phyloP scores from a whole-genome alignment of 306 rosid species.

The Malus sylvestris region DNA sequence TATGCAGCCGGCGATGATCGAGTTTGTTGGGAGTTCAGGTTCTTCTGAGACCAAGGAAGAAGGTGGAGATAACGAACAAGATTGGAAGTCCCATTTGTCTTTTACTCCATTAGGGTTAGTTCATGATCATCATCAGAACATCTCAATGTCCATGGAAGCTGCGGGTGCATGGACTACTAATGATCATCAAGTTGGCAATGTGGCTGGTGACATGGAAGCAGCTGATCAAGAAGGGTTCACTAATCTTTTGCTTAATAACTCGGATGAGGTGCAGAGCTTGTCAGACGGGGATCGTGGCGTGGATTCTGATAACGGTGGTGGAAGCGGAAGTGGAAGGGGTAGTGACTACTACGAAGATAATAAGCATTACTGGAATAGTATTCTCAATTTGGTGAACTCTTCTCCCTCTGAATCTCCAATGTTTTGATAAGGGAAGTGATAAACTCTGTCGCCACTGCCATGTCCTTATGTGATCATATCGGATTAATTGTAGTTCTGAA shows the following conservation, averaged over 20 bases:
- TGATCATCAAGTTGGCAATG: neutral
- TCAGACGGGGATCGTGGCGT: conserved; percentile 62
- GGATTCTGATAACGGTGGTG: conserved; percentile 40
- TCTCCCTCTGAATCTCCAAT: conserved; percentile 78
- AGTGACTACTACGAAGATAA: conserved; percentile 66
- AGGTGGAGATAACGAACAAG: neutral
- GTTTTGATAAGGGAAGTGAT: conserved; percentile 29
- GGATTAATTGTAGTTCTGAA: neutral
- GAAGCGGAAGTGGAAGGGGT: conserved; percentile 24
- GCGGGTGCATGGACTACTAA: conserved; percentile 30
- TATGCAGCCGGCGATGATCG: conserved; percentile 5
- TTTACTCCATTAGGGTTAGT: conserved; percentile 30
- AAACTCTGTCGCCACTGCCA: too few relatives aligned
- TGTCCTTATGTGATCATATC: neutral
- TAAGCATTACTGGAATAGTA: conserved; percentile 88
- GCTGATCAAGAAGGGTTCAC: conserved; percentile 73
- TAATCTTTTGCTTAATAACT: conserved; percentile 68
- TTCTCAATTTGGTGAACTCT: conserved; percentile 88
- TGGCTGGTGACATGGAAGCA: neutral
- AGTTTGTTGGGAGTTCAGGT: neutral
- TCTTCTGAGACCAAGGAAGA: neutral
- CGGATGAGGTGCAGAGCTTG: conserved; percentile 43
- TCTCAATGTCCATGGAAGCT: conserved; percentile 48
- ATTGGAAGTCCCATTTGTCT: conserved; percentile 11
- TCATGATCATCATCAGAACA: conserved; percentile 25